Base-by-base conservation (phyloP, 225 moss, liverwort and hornwort genomes). In the Physcomitrellopsis africana region DNA sequence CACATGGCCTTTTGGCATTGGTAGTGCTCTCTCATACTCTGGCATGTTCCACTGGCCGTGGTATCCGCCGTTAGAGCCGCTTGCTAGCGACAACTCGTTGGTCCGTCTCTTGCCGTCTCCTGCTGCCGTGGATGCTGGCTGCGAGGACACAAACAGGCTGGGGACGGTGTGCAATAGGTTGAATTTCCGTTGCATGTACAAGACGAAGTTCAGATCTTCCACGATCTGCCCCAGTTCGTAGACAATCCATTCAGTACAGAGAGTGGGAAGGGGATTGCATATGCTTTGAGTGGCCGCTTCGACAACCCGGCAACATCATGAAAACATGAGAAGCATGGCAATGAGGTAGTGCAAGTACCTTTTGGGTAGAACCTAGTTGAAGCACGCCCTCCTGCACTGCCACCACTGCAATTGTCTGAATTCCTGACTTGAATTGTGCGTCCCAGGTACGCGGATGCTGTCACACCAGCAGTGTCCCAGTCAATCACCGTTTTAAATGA, bases 371-470 rank as follows among this genome's bases (percentile, higher is more conserved):
- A 24, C 83, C 83, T 27, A 84, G 76, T 80, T 84, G 83, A 24
- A 84, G 76, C 10, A 84, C 76, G 19, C 83, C 83, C 64, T 80
- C 83, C 37, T 80, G 80, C 24, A 84, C 80, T 3, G 83, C 80
- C 56, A 84, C 80, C 57, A 84, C 80, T 27, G 83, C 83, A 29
- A 84, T 84, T 13, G 83, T 84, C 72, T 84, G 83, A 22, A 84
- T 84, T 15, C 83, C 83, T 18, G 83, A 76, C 68, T 80, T 84
- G 72, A 84, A 84, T 69, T 84, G 83, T 17, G 72, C 76, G 52
- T 84, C 83, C 83, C 83, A 84, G 13, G 83, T 80, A 16, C 83
- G 80, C 51, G 83, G 83, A 77, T 84, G 76, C 83, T 84, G 72
- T 70, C 51, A 61, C n/a, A 56, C 16, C 53, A 53, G 1, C 53